These are phyloP conservation scores for Blastobotrys elegans DNA, from an alignment of 1,139 yeast genomes.

Conservation along the genomic window DNA sequence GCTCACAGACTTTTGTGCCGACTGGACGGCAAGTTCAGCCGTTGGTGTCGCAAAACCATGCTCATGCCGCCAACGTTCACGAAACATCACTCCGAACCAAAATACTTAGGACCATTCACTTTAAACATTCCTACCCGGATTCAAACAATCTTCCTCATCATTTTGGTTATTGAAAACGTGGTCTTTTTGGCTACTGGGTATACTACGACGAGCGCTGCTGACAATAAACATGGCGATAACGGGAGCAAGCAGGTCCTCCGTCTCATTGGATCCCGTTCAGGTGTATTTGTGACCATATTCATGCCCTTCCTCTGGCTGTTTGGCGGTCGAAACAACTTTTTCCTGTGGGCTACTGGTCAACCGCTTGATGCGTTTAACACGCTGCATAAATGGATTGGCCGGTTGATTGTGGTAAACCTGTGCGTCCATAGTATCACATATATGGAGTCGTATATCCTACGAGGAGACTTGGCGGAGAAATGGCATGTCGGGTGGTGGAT, in stretches of 20 bases:
- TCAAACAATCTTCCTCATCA: constrained; percentile 46
- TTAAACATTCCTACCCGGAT: constrained; percentile 55
- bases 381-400: constrained; percentile 58
- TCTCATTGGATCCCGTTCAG: constrained; percentile 53
- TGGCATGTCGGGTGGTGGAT: constrained; percentile 33
- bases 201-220: constrained; percentile 30
- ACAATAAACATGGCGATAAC: constrained; percentile 1
- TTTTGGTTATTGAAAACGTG: constrained; percentile 41
- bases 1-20: constrained; percentile 11
- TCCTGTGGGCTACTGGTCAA: constrained; percentile 56
- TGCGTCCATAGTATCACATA: constrained; percentile 13
- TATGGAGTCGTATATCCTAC: constrained; percentile 17
- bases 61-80: constrained; percentile 14
- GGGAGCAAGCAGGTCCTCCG: constrained; percentile 16
- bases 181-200: constrained; percentile 40
- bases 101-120: constrained; percentile 18
- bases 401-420: constrained; percentile 43
- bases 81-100: constrained; percentile 9
- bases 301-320: constrained; percentile 51
- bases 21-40: constrained; percentile 15
- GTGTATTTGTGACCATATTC: constrained; percentile 46
- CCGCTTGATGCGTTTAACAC: constrained; percentile 54
- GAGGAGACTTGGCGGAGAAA: constrained; percentile 1
- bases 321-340: constrained; percentile 60
- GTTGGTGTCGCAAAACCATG: constrained; percentile 15